phyloP scores from a whole-genome alignment of 306 rosid species.

The Rubus idaeus region DNA sequence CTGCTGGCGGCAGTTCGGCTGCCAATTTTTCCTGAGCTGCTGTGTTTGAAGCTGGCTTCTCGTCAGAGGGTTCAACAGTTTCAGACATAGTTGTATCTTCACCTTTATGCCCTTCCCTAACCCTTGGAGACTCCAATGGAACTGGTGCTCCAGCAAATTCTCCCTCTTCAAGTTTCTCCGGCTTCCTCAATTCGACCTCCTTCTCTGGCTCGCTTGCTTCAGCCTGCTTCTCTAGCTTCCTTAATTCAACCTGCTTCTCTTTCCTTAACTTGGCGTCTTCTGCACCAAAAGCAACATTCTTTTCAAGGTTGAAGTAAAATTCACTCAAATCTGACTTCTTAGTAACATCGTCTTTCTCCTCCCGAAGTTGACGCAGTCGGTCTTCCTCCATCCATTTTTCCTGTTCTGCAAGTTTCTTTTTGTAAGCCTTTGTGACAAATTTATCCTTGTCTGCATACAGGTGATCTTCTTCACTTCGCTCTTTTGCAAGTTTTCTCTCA shows the following conservation, averaged over 20 bases:
- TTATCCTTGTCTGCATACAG: constrained; percentile 80
- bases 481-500: constrained; percentile 82
- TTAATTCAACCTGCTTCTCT: constrained; percentile 33
- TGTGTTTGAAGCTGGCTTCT: constrained; percentile 16
- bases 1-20: constrained; percentile 31
- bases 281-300: constrained; percentile 82
- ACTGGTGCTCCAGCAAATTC: constrained; percentile 21
- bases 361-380: constrained; percentile 58
- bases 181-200: constrained; percentile 22
- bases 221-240: constrained; percentile 35
- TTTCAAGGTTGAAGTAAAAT: constrained; percentile 71
- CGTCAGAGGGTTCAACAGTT: constrained; percentile 30
- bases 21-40: constrained; percentile 26
- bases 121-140: constrained; percentile 28
- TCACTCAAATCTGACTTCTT: constrained; percentile 87
- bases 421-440: constrained; percentile 77
- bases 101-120: constrained; percentile 30
- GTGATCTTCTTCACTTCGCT: constrained; percentile 86
- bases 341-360: constrained; percentile 88
- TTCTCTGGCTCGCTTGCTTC: constrained; percentile 24
- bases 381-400: constrained; percentile 84
- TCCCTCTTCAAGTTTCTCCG: constrained; percentile 28
- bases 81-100: constrained; percentile 35
- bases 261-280: constrained; percentile 42
- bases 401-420: constrained; percentile 77